Conservation (phyloP, 768 basidiomycete species). For the Hericium erinaceus region DNA sequence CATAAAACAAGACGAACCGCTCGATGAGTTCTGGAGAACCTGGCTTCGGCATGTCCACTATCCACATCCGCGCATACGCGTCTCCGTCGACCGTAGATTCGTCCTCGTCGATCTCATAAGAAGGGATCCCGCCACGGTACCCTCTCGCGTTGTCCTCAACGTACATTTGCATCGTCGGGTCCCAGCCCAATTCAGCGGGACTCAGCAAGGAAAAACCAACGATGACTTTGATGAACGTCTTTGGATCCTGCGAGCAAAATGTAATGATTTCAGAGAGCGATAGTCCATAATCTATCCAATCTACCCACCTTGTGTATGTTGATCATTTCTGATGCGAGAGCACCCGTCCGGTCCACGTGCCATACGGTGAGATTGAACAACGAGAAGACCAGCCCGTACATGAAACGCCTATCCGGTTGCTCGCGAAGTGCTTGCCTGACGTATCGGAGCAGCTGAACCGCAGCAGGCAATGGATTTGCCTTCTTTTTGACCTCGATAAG, state of each 20-base stretch:
- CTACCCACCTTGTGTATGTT: neutral
- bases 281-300: neutral
- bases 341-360: neutral
- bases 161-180: neutral
- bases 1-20: neutral
- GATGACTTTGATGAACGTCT: neutral
- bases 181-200: neutral
- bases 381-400: neutral
- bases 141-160: neutral
- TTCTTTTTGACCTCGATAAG: neutral
- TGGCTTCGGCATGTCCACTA: neutral
- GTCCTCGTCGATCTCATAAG: neutral
- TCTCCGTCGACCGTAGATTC: neutral
- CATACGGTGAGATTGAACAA: neutral
- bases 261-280: too few relatives aligned
- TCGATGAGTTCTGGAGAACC: too few relatives aligned
- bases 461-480: neutral
- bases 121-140: neutral
- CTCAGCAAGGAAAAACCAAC: neutral
- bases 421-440: neutral
- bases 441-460: neutral
- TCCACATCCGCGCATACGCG: neutral
- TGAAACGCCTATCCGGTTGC: neutral
- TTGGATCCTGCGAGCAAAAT: neutral
- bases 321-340: neutral